Base-by-base conservation (phyloP, 106 monocot genomes). In the Vanilla planifolia region DNA sequence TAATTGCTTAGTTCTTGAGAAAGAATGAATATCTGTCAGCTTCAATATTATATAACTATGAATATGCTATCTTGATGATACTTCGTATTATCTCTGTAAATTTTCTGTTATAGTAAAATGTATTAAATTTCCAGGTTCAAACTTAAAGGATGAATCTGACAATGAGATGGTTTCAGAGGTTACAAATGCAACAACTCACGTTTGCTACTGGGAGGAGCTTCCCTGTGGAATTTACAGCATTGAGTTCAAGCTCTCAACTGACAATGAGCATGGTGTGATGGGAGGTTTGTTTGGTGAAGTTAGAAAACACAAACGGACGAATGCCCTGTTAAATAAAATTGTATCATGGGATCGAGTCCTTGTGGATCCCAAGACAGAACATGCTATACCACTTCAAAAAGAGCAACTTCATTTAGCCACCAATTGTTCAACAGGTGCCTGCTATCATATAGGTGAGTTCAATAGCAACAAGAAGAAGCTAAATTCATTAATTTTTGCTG, bases 211-310 rank as follows among this genome's bases (percentile, higher is more conserved):
- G 95, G 78, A 95, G 43, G 95, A 95, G 73, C 70, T 88, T 60
- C 73, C 76, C 48, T 88, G 88, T 79, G 95, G 95, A 13, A 85
- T 90, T 62, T 86, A 86, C 78, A 95, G 86, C 52, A n/a, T 89
- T 22, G 24, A 48, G n/a, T 65, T 95, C 55, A 71, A 77, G 21
- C 15, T 37, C 27, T 60, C 60, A 8, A 59, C 51, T 55, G 36
- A 23, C 14, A 56, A 62, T 33, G 42, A n/a, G 20, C 34, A 52
- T 7, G 28, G 22, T 68, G 20, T 62, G 41, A 70, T 65, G 50
- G 66, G 73, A 63, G 73, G 21, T 22, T 17, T 77, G 44, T 1
- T 68, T 50, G 51, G 71, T 62, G 70, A 74, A 43, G 55, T 90
- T 46, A 69, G 55, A 40, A 89, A 68, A 56, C 89, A 95, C 68